Percentiles rank a stretch among this genome's conserved stretches.
These are phyloP conservation scores for Trichomonas vaginalis DNA, from an alignment of 208 protist genomes.

Conservation along the genomic window DNA sequence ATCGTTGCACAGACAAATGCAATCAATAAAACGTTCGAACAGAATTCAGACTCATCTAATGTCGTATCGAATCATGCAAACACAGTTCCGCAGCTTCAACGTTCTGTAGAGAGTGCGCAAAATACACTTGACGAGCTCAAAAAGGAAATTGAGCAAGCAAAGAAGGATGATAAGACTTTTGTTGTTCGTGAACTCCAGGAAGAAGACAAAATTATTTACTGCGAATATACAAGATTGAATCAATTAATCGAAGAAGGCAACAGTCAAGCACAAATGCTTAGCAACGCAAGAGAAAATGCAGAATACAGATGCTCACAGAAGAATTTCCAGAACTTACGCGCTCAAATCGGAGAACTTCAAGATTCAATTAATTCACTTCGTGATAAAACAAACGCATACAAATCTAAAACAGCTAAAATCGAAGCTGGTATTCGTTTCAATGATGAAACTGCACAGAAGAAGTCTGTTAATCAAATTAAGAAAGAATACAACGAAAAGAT, in stretches of 20 bases:
- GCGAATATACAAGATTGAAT: not conserved
- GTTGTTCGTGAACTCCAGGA: not conserved
- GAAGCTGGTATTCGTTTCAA: not conserved
- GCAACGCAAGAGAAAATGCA: not conserved
- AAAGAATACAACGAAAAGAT: not conserved
- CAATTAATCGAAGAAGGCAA: not conserved
- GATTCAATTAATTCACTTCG: not conserved
- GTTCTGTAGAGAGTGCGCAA: not conserved
- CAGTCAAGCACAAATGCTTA: not conserved
- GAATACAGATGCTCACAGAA: not conserved
- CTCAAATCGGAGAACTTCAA: not conserved
- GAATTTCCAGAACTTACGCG: not conserved
- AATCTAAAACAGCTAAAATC: not conserved
- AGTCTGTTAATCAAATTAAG: not conserved
- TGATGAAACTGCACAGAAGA: not conserved
- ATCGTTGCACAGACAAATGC: not conserved
- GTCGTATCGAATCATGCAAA: not conserved
- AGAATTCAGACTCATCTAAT: not conserved
- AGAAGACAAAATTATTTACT: not conserved
- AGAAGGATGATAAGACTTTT: not conserved
- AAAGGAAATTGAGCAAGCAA: not conserved
- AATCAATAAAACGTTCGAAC: not conserved
- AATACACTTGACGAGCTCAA: not conserved
- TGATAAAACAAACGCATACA: not conserved
- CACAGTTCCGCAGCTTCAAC: not conserved